Conservation (phyloP, 2,329 filamentous ascomycete species). For the Colletotrichum sidae region DNA sequence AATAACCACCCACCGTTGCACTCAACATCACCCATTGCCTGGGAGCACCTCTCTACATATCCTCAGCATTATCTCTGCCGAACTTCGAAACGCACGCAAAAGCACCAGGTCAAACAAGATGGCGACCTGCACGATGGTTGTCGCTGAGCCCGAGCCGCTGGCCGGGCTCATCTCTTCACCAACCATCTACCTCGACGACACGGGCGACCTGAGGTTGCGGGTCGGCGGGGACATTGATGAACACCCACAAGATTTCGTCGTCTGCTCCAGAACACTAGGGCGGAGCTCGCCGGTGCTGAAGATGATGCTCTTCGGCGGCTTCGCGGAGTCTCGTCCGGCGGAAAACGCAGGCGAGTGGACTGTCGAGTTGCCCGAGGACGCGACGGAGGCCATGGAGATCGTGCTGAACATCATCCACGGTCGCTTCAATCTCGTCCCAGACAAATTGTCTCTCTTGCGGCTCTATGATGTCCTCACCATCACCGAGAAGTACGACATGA, state of each 20-base stretch:
- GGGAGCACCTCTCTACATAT: no score
- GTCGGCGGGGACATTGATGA: conserved; percentile 25
- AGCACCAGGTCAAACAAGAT: conserved; percentile 6
- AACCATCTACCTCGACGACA: conserved; percentile 27
- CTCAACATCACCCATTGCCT: background rate
- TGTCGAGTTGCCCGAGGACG: conserved; percentile 46
- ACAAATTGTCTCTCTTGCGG: conserved; percentile 15
- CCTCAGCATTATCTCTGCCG: background rate
- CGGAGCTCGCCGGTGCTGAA: conserved; percentile 42
- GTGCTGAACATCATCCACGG: conserved; percentile 48
- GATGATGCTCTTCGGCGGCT: conserved; percentile 41
- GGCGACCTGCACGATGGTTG: conserved; percentile 20
- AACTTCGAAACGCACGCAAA: background rate
- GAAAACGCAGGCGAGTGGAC: conserved; percentile 38
- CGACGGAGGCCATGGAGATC: conserved; percentile 43
- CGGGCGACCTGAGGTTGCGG: conserved; percentile 22
- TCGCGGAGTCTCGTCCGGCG: conserved; percentile 39
- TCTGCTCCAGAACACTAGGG: conserved; percentile 41
- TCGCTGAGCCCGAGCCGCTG: conserved; percentile 27
- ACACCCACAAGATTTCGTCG: conserved; percentile 37
- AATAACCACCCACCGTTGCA: background rate
- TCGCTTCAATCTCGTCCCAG: conserved; percentile 41
- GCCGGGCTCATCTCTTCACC: conserved; percentile 21
- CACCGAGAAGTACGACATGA: conserved; percentile 44
- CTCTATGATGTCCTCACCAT: conserved; percentile 41